phyloP scores from a whole-genome alignment of 1,139 yeast species.

The Saccharomyces hybrid region DNA sequence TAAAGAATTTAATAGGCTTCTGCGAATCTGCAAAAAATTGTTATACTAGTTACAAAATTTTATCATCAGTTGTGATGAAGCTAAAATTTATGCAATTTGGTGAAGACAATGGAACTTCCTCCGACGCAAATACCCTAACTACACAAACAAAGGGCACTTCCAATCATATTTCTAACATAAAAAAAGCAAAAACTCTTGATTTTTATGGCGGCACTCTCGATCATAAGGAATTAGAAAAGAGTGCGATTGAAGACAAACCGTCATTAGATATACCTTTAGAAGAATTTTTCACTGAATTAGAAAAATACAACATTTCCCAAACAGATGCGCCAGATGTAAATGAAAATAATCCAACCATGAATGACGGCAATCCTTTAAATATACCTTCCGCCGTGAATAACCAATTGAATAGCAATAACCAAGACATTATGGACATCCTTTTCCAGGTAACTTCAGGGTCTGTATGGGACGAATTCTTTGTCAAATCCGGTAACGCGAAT shows the following conservation, averaged over 20 bases:
- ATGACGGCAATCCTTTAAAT: conserved; percentile 5
- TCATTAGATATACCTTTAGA: conserved; percentile 14
- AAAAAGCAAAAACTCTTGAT: background rate
- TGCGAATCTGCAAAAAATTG: conserved; percentile 78
- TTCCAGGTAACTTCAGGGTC: conserved; percentile 60
- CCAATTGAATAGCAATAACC: conserved; percentile 37
- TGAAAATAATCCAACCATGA: background rate
- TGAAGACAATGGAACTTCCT: background rate
- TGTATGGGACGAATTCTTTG: conserved; percentile 72
- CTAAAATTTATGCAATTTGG: conserved; percentile 38
- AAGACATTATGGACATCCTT: conserved; percentile 51
- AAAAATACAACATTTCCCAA: conserved; percentile 12
- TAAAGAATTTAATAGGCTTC: conserved; percentile 53
- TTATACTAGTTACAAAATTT: conserved; percentile 59
- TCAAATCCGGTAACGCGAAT: conserved; percentile 3
- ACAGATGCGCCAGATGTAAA: conserved; percentile 5
- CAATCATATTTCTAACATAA: background rate
- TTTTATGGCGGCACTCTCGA: conserved; percentile 6
- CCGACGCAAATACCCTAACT: conserved; percentile 22
- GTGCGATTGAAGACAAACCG: background rate
- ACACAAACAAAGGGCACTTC: background rate
- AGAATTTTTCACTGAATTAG: conserved; percentile 23
- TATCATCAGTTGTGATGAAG: conserved; percentile 64
- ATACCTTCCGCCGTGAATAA: background rate
- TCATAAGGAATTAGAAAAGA: background rate